phyloP scores from a whole-genome alignment of 2,329 filamentous ascomycete species.

The Paracamarosporium sp. region DNA sequence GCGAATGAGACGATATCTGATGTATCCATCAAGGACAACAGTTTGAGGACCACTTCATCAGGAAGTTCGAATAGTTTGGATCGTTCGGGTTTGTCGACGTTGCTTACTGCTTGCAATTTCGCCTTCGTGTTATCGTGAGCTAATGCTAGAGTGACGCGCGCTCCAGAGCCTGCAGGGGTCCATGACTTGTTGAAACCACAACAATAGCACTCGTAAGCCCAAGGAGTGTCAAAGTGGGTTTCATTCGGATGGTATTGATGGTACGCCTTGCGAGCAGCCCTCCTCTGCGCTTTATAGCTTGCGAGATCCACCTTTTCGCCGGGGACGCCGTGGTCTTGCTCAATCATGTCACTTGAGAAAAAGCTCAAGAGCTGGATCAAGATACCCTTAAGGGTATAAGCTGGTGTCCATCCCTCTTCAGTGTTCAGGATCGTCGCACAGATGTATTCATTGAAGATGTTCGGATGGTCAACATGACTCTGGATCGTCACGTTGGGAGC shows the following conservation, averaged over 20 bases:
- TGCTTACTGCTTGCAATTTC: background rate
- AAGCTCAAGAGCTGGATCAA: conserved; percentile 61
- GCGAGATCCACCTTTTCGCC: conserved; percentile 32
- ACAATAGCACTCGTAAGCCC: background rate
- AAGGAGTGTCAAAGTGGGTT: background rate
- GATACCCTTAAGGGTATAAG: conserved; percentile 59
- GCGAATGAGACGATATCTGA: conserved; percentile 48
- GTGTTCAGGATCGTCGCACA: conserved; percentile 57
- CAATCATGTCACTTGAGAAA: conserved; percentile 56
- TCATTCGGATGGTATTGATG: background rate
- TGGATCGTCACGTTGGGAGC: conserved; percentile 53
- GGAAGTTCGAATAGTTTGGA: conserved; percentile 42
- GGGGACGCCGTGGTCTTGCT: conserved; percentile 44
- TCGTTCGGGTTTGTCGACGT: background rate
- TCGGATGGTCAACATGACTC: conserved; percentile 53
- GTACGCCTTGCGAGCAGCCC: background rate
- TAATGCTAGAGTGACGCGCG: too few relatives aligned
- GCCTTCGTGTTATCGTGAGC: too few relatives aligned
- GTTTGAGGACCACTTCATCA: conserved; percentile 50
- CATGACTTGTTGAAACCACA: conserved; percentile 7
- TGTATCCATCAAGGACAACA: conserved; percentile 29
- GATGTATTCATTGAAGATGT: conserved; percentile 54
- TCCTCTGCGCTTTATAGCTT: conserved; percentile 10
- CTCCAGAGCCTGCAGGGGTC: background rate
- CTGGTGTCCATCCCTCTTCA: conserved; percentile 54